Percentiles rank a stretch among this genome's conserved stretches.
Conservation (phyloP, 805 yeast genomes). For the Cyberlindnera veronae region DNA sequence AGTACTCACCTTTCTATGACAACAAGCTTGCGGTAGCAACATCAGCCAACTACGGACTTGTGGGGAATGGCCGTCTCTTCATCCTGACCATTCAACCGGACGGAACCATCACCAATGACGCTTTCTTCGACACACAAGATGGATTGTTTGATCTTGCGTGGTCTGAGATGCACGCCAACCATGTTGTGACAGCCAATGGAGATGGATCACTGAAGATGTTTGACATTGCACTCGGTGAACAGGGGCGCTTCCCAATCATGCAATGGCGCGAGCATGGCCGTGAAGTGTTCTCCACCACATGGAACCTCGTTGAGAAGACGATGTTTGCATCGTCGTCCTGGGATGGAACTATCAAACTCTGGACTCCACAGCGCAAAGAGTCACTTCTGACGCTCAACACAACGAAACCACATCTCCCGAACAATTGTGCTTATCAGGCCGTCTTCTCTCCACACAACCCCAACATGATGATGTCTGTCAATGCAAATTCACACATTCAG, state of each 20-base stretch:
- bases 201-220: constrained; percentile 86
- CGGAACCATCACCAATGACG: constrained; percentile 57
- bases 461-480: constrained; percentile 61
- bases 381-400: constrained; percentile 55
- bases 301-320: constrained; percentile 69
- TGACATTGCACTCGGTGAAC: constrained; percentile 59
- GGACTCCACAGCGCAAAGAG: constrained; percentile 61
- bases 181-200: constrained; percentile 77
- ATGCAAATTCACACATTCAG: constrained; percentile 69
- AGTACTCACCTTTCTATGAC: constrained; percentile 90
- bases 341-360: constrained; percentile 85
- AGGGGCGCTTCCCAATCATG: constrained; percentile 55
- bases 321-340: constrained; percentile 78
- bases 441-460: constrained; percentile 84
- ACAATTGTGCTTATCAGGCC: constrained; percentile 75
- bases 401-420: constrained; percentile 27
- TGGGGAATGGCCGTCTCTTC: constrained; percentile 85
- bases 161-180: constrained; percentile 91
- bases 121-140: constrained; percentile 85
- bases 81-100: constrained; percentile 62
- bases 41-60: constrained; percentile 89
- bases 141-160: constrained; percentile 85
- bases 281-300: constrained; percentile 70
- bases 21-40: constrained; percentile 86
- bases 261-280: constrained; percentile 73